Evolutionary conservation across 2,329 filamentous ascomycete species (phyloP).

Genomic region (Neofusicoccum laricinum): DNA sequence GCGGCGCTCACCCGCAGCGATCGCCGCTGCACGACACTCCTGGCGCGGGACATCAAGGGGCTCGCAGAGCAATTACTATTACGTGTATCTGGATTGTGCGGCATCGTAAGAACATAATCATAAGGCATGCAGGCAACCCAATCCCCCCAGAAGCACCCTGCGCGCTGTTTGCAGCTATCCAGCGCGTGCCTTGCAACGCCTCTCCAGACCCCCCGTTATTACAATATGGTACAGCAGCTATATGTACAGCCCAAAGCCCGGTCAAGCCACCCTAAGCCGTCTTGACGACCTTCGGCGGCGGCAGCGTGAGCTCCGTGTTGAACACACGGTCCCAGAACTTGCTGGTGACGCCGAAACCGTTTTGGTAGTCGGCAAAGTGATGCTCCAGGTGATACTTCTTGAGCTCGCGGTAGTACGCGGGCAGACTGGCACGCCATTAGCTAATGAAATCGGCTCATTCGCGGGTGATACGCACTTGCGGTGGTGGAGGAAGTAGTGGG

Average conservation of each 20-base stretch:
- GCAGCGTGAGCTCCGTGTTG: constrained; percentile 72
- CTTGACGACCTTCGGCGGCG: constrained; percentile 50
- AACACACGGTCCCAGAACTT: constrained; percentile 94
- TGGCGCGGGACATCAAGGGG: not conserved
- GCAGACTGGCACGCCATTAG: constrained; percentile 55
- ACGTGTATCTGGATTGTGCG: not conserved
- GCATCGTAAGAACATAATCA: not conserved
- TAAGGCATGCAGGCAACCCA: constrained; percentile 3
- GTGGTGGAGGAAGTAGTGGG: constrained; percentile 98
- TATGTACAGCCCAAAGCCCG: not conserved
- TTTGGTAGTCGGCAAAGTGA: constrained; percentile 97
- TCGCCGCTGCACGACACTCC: not conserved
- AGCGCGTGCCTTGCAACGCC: constrained; percentile 1
- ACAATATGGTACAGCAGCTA: constrained; percentile 15
- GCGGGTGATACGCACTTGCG: constrained; percentile 59
- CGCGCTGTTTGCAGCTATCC: not conserved
- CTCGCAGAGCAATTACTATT: not conserved
- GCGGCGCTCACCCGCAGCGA: not conserved
- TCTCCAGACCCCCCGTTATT: not conserved
- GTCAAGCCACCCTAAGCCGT: constrained; percentile 26
- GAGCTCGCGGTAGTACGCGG: constrained; percentile 81
- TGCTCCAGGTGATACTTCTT: constrained; percentile 98
- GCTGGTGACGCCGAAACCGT: constrained; percentile 95
- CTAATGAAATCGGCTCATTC: not conserved
- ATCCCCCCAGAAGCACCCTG: not conserved